Conservation (phyloP, 2,329 filamentous ascomycete species). For the Fusarium papillatum region DNA sequence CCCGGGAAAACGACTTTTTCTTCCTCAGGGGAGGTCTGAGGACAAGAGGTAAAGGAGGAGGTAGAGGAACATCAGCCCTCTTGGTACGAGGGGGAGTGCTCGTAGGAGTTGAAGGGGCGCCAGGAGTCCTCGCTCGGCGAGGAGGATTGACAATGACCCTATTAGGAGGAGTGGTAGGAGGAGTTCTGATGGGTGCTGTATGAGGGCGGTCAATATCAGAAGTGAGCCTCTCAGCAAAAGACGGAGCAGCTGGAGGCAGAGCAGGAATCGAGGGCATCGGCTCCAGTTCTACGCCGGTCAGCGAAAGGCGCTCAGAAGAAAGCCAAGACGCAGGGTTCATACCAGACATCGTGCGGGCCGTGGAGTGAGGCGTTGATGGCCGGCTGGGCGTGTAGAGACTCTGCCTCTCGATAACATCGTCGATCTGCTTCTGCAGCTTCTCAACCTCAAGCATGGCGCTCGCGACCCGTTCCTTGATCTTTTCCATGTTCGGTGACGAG, state of each 20-base stretch:
- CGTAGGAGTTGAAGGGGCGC: constrained; percentile 45
- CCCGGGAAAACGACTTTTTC: constrained; percentile 76
- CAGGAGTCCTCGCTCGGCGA: constrained; percentile 47
- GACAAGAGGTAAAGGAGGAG: constrained; percentile 70
- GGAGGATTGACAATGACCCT: constrained; percentile 47
- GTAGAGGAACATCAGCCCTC: constrained; percentile 56
- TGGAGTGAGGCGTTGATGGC: constrained; percentile 64
- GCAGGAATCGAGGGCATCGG: constrained; percentile 70
- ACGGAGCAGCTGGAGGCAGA: constrained; percentile 68
- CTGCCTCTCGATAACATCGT: constrained; percentile 71
- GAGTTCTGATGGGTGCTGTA: constrained; percentile 51
- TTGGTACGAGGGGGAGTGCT: constrained; percentile 40
- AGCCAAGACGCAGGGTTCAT: constrained; percentile 27
- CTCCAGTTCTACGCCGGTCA: constrained; percentile 56
- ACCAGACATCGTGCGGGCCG: constrained; percentile 49
- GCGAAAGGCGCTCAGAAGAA: constrained; percentile 18
- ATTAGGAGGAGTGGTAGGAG: constrained; percentile 47
- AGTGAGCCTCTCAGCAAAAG: constrained; percentile 69
- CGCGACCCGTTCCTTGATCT: constrained; percentile 68
- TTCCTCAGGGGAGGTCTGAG: constrained; percentile 73
- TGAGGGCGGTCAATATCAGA: constrained; percentile 56
- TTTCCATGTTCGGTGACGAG: constrained; percentile 61
- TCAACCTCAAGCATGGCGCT: constrained; percentile 72
- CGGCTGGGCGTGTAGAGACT: constrained; percentile 68
- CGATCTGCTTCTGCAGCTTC: constrained; percentile 69